Evolutionary conservation across 768 basidiomycete species (phyloP).

Genomic region (Pleurotus tuber-regium): DNA sequence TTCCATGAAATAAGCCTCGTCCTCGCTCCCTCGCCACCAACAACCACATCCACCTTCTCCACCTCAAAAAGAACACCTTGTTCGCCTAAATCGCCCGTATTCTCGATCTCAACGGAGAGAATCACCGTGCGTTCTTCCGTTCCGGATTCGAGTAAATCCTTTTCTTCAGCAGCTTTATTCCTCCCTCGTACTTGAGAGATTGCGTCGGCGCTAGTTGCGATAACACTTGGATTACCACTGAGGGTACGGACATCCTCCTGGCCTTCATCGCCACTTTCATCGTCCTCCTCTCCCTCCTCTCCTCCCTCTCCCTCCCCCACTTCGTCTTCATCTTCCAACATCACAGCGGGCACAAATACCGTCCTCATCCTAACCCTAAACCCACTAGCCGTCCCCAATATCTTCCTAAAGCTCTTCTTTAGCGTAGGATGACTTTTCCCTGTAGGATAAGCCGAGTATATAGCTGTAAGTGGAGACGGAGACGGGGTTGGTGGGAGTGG

Average conservation of each 20-base stretch:
- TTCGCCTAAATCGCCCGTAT: slow-evolving; percentile 66
- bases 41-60: slow-evolving; percentile 69
- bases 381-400: slow-evolving; percentile 74
- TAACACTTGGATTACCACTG: too few species aligned
- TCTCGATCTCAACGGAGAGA: slow-evolving; percentile 90
- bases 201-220: too few species aligned
- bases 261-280: neutral
- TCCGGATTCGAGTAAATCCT: slow-evolving; percentile 61
- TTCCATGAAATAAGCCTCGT: slow-evolving; percentile 54
- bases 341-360: slow-evolving; percentile 83
- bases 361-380: slow-evolving; percentile 94
- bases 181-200: too few species aligned
- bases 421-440: too few species aligned
- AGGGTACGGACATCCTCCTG: neutral
- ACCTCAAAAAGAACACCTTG: slow-evolving; percentile 67
- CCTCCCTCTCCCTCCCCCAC: slow-evolving; percentile 62
- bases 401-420: slow-evolving; percentile 83
- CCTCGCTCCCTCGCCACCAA: slow-evolving; percentile 64
- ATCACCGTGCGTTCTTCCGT: slow-evolving; percentile 84
- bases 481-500: slow-evolving; percentile 41
- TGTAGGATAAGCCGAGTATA: slow-evolving; percentile 45
- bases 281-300: slow-evolving; percentile 50
- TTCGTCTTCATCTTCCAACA: slow-evolving; percentile 53
- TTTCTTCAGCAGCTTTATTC: slow-evolving; percentile 13
- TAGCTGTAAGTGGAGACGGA: slow-evolving; percentile 48